Percentiles rank a stretch among this genome's conserved stretches.
Conservation (phyloP, 768 basidiomycete genomes). For the Termitomyces sp. region DNA sequence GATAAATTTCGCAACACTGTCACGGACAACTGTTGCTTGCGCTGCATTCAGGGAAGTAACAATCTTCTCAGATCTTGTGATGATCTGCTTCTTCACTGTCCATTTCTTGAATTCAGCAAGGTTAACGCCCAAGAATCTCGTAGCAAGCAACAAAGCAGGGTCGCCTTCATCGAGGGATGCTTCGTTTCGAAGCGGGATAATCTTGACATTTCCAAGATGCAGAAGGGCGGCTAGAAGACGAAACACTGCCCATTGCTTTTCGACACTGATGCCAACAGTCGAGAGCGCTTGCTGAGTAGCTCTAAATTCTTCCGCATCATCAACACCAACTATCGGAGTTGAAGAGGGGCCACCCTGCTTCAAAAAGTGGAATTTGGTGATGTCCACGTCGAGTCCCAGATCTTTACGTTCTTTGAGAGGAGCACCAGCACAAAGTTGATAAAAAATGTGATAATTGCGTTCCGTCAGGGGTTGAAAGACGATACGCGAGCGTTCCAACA, state of each 20-base stretch:
- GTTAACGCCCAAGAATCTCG: constrained; percentile 87
- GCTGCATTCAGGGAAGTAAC: constrained; percentile 79
- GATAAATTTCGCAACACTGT: constrained; percentile 97
- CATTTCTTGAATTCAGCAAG: constrained; percentile 96
- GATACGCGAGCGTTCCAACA: constrained; percentile 94
- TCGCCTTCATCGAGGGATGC: constrained; percentile 84
- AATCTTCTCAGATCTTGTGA: constrained; percentile 94
- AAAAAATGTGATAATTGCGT: constrained; percentile 99
- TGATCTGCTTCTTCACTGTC: constrained; percentile 97
- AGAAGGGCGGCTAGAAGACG: constrained; percentile 88
- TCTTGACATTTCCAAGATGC: constrained; percentile 97
- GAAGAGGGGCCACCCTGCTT: constrained; percentile 90
- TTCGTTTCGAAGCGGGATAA: constrained; percentile 77
- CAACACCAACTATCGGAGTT: constrained; percentile 86
- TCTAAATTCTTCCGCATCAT: constrained; percentile 95
- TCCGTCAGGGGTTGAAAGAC: constrained; percentile 97
- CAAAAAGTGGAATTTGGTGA: constrained; percentile 86
- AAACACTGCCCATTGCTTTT: constrained; percentile 98
- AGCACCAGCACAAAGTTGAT: constrained; percentile 96
- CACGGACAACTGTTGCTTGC: constrained; percentile 91
- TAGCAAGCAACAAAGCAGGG: constrained; percentile 72
- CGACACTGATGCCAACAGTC: constrained; percentile 95
- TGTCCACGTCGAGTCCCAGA: constrained; percentile 82
- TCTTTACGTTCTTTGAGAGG: constrained; percentile 95
- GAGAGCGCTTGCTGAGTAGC: constrained; percentile 92